phyloP scores from a whole-genome alignment of 139 green algal species.

The Picochlorum sp. region DNA sequence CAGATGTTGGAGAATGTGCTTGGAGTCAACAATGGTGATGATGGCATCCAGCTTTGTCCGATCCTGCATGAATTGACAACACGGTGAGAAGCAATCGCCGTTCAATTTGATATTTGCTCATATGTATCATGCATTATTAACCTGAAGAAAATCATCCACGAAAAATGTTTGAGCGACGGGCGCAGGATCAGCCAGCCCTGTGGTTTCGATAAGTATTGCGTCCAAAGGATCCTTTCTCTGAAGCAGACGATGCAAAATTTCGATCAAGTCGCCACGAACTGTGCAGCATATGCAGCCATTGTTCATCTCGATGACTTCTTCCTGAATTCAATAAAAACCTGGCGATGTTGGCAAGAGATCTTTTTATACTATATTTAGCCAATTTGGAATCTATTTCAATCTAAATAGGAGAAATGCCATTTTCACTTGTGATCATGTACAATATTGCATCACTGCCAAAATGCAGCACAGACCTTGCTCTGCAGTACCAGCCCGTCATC shows the following conservation, averaged over 20 bases:
- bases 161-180: slow-evolving; percentile 86
- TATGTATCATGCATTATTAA: not conserved
- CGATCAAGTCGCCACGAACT: slow-evolving; percentile 77
- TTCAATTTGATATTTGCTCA: too few species aligned
- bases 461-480: not conserved
- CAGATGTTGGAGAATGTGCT: slow-evolving; percentile 69
- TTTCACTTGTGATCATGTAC: not conserved
- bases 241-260: slow-evolving; percentile 65
- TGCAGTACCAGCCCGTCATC: slow-evolving; percentile 71
- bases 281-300: slow-evolving; percentile 33
- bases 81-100: not conserved
- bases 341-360: not conserved
- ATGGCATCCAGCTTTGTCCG: slow-evolving; percentile 41
- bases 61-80: slow-evolving; percentile 19
- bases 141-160: slow-evolving; percentile 48
- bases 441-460: not conserved
- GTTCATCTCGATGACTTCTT: slow-evolving; percentile 71
- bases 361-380: too few species aligned
- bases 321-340: slow-evolving; percentile 23
- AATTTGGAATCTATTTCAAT: too few species aligned
- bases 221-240: slow-evolving; percentile 68
- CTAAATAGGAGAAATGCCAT: too few species aligned
- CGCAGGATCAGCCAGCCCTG: slow-evolving; percentile 78
- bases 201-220: slow-evolving; percentile 78
- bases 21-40: slow-evolving; percentile 70